Conservation (phyloP, 257 asterid species). For the Solanum medicagineum region DNA sequence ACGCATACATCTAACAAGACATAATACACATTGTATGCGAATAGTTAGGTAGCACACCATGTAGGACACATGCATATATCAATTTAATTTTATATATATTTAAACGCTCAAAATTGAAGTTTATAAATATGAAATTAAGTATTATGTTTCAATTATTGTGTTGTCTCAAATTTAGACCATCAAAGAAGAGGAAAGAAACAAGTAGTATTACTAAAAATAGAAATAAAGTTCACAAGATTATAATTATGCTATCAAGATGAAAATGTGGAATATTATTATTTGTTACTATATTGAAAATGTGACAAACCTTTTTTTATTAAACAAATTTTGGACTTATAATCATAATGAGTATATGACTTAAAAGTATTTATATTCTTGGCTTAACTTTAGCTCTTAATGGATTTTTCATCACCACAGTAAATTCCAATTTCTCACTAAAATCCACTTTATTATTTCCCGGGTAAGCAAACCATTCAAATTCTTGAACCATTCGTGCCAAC, state of each 20-base stretch:
- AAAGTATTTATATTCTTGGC: constrained; percentile 20
- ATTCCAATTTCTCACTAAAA: constrained; percentile 60
- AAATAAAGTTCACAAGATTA: neutral
- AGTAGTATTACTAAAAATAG: neutral
- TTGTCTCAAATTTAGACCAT: neutral
- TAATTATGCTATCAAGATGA: neutral
- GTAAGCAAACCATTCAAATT: constrained; percentile 65
- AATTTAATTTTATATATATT: no score
- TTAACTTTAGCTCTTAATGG: constrained; percentile 53
- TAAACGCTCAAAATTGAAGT: accelerated
- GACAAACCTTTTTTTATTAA: neutral
- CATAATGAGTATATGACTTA: neutral
- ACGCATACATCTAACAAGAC: accelerated
- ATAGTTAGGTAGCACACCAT: neutral
- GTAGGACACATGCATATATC: neutral
- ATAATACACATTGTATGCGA: neutral
- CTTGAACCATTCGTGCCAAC: constrained; percentile 88
- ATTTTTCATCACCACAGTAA: constrained; percentile 82
- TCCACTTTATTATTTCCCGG: constrained; percentile 59
- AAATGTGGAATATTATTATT: neutral
- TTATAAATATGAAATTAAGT: accelerated
- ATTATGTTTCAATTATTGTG: neutral
- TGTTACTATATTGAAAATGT: neutral
- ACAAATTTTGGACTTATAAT: neutral
- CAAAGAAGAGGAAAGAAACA: neutral